Base-by-base conservation (phyloP, 306 rosid genomes). In the Trifolium pratense region DNA sequence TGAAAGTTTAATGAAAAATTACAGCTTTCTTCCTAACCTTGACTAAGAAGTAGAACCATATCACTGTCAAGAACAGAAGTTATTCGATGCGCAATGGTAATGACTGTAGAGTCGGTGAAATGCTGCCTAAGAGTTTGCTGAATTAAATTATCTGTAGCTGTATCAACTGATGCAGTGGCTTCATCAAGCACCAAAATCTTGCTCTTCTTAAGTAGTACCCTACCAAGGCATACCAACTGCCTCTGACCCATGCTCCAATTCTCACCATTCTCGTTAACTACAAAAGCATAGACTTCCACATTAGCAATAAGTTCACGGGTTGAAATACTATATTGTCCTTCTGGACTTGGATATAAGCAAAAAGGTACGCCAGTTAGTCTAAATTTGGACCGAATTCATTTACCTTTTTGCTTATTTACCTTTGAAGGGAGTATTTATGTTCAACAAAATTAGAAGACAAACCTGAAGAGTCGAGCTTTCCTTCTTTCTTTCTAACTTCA, bases 241-340 rank as follows among this genome's bases (percentile, higher is more conserved):
- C 93, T 90, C 87, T 90, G 97, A 59, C 96, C 98, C 96, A 93
- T 86, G 69, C 98, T 90, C 98, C 98, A 93, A 52, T 93, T 93
- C 76, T 93, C 97, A 78, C 96, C 97, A 43, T 87, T 93, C 85
- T 93, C 96, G 1, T 37, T 73, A 43, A 91, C 97, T 93, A 68
- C 68, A 29, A 15, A 59, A 86, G 1, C 34, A 78, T 32, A 77
- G 31, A 66, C 26, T 56, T 43, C 6, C 14, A 66, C 39, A 67
- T 61, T 46, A 76, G 72, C 57, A 78, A 55, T 18, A 45, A 34
- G 16, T 39, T 34, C 40, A 66, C 2, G 2, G 75, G 43, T 9
- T 39, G 0, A 70, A 10, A 42, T 12, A 43, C 16, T 43, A 43
- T n/a, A 51, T 25, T 17, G 7, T 53, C 29, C 29, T 9, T 9